A percentile compares a stretch with the other conserved stretches of the same genome.
Evolutionary conservation across 208 protist genomes (phyloP).

Genomic region (Trichomonas vaginalis): DNA sequence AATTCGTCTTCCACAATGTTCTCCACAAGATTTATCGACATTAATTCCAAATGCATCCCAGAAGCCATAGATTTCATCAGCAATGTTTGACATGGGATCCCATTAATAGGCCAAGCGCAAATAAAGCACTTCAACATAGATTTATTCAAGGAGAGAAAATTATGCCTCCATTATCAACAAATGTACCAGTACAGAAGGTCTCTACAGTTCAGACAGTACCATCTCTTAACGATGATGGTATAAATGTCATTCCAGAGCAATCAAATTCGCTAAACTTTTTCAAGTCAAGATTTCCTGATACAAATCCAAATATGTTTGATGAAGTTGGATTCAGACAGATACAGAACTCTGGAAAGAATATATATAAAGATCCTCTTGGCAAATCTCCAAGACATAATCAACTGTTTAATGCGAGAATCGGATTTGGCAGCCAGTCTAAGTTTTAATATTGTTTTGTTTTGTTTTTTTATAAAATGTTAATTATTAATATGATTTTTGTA

Average conservation of each 20-base stretch:
- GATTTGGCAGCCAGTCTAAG: not conserved
- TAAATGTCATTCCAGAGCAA: not conserved
- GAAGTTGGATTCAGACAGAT: not conserved
- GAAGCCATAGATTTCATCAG: conserved; percentile 77
- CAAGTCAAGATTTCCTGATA: not conserved
- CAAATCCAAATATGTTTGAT: not conserved
- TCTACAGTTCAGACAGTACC: not conserved
- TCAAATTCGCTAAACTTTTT: not conserved
- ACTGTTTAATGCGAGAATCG: not conserved
- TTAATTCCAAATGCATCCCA: conserved; percentile 64
- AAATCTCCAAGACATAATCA: not conserved
- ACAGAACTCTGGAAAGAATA: not conserved
- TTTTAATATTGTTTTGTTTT: not conserved
- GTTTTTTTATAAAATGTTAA: not conserved
- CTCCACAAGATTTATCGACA: conserved; percentile 51
- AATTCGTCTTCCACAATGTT: conserved; percentile 65
- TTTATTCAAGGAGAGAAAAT: conserved; percentile 55
- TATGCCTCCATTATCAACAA: not conserved
- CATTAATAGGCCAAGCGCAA: conserved; percentile 64
- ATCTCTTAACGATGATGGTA: not conserved
- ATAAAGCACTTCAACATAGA: conserved; percentile 61
- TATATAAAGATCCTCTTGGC: not conserved
- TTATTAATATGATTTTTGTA: not conserved
- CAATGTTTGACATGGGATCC: conserved; percentile 78
- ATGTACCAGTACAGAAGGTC: not conserved